Conservation (phyloP, 345 rosid species). For the Populus simonii region DNA sequence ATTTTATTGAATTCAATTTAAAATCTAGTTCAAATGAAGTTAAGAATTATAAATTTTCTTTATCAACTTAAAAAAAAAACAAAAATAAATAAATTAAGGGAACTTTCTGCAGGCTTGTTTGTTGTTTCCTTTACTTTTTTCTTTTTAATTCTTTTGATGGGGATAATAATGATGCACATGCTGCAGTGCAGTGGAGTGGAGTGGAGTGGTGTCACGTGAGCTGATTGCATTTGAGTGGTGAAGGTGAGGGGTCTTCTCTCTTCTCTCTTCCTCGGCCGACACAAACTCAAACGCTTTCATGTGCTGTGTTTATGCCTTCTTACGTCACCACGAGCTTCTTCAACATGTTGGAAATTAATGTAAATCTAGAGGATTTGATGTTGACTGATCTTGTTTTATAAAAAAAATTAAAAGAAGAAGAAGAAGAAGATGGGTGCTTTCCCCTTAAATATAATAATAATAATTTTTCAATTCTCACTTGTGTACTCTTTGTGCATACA, state of each 20-base stretch:
- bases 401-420: background rate
- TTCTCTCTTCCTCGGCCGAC: conserved; percentile 8
- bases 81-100: background rate
- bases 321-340: background rate
- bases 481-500: background rate
- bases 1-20: too few relatives aligned
- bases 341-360: background rate
- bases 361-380: background rate
- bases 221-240: background rate
- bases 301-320: background rate
- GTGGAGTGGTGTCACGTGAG: conserved; percentile 3
- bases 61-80: too few relatives aligned
- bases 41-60: too few relatives aligned
- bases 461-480: background rate
- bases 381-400: background rate
- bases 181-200: background rate
- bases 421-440: background rate
- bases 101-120: background rate
- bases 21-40: too few relatives aligned
- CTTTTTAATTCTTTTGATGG: background rate
- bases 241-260: background rate
- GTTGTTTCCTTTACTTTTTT: background rate
- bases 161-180: background rate
- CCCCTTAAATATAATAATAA: background rate
- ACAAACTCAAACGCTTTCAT: background rate